Base-by-base conservation (phyloP, 2,329 filamentous ascomycete species). In the Fusarium sp. region DNA sequence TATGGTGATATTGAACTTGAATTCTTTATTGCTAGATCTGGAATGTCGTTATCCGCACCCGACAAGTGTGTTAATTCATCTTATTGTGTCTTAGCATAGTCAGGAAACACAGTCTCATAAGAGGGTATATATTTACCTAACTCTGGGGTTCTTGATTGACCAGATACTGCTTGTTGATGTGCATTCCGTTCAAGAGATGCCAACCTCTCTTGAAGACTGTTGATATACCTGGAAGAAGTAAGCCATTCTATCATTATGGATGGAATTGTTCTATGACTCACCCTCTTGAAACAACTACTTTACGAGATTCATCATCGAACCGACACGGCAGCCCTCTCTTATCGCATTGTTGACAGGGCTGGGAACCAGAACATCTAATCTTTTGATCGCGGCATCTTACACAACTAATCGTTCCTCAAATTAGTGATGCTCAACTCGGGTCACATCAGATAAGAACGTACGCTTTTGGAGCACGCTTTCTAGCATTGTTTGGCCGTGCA, bases 321-420 rank as follows among this genome's bases (percentile, higher is more conserved):
- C 42, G 46, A 26, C 67, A 70, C 3, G 55, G 11, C 16, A 67
- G 41, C 0, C 36, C 47, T 38, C 67, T 57, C n/a, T 70, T 70
- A 3, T 65, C 67, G 2, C 67, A 70, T 23, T 70, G 63, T 3
- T 70, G 63, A 28, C 67, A 70, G 6, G 63, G 63, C 3, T 68
- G 58, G 13, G 51, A 60, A 3, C 67, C 58, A 36, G 62, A 70
- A 16, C 67, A 70, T 37, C 54, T 68, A 6, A 70, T 70, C 41
- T 70, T 68, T n/a, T 70, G 63, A 38, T 68, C 67, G n/a, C 63
- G 58, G 15, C 67, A 68, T 55, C 67, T 65, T 50, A 68, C 54
- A 38, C 67, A 70, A 13, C 63, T 70, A 13, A 54, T n/a, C 6
- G 13, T 33, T 8, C 8, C 28, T 34, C 20, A 2, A 6, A 38